Evolutionary conservation across 768 basidiomycete species (phyloP), one percentile per base, ranked within the genome.

Genomic region (Suillus fuscotomentosus): DNA sequence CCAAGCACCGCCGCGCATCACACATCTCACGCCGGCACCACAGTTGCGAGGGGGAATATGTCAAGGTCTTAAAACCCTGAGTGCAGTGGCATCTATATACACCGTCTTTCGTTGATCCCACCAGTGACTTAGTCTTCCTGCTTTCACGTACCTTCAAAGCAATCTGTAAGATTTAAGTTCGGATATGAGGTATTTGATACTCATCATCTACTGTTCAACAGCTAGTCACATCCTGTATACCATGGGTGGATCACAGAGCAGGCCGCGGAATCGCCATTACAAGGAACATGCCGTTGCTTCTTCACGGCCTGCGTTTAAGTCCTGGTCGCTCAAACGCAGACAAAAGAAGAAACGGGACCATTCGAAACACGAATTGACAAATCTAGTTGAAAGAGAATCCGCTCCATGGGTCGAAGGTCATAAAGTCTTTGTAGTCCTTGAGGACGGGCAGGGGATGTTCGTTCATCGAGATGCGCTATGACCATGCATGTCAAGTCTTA

Each of bases 391-490:
- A n/a, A 42, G 60, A 22, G 70, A 67, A n/a, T 60, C 68, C n/a
- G 60, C 65, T 6, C 73, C 71, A 45, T 79, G 77, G 78, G 66
- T 75, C 14, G 53, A 67, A 24, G 73, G 70, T 3, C 73, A 71
- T 47, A 63, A 67, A 57, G 68, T 75, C 48, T 66, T 77, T 14
- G 69, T 65, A 7, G 51, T 69, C 9, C 70, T 75, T 45, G 65
- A 73, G 27, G 75, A 76, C 27, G 76, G 78, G 11, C 64, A 65
- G 39, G 63, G 54, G 51, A 20, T 63, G 56, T 67, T 67, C 42
- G 56, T 71, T 36, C 51, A 62, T 51, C 48, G 55, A 36, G 63
- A 69, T 41, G 22, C 39, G 51, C n/a, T n/a, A 41, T 42, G 45
- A 64, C 39, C n/a, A 14, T 3, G 22, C n/a, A 36, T 22, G 48